Conservation (phyloP, 768 basidiomycete genomes). For the Vararia minispora region DNA sequence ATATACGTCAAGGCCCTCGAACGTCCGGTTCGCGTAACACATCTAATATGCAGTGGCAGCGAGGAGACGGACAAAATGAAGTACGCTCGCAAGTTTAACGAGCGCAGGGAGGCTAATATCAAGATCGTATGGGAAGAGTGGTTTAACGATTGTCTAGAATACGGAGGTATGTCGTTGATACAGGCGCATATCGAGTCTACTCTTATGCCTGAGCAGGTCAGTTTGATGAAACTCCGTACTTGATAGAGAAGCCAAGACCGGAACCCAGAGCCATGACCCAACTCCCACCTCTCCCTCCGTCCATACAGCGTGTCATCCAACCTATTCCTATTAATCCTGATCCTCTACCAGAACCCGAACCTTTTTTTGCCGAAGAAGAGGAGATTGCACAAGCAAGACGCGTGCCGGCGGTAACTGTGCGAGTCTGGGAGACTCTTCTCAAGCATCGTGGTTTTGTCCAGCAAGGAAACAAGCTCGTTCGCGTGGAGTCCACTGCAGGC, state of each 20-base stretch:
- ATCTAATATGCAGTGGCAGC: conserved; percentile 67
- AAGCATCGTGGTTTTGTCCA: conserved; percentile 58
- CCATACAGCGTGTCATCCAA: no score
- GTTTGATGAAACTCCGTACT: conserved; percentile 10
- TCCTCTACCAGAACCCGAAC: no score
- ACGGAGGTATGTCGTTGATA: conserved; percentile 49
- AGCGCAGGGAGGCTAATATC: conserved; percentile 59
- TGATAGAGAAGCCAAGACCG: conserved; percentile 11
- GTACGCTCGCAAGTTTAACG: conserved; percentile 67
- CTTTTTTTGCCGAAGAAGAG: conserved; percentile 31
- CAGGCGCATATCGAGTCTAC: no score
- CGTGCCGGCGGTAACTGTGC: conserved; percentile 49
- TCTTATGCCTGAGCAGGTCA: conserved; percentile 10
- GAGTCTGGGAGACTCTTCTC: conserved; percentile 63
- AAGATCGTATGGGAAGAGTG: conserved; percentile 89
- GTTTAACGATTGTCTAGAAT: conserved; percentile 88
- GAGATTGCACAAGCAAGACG: conserved; percentile 46
- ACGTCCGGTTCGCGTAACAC: conserved; percentile 71
- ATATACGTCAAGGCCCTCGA: conserved; percentile 65
- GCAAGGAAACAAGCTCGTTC: conserved; percentile 43
- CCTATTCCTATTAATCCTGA: no score
- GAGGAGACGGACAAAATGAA: conserved; percentile 65
- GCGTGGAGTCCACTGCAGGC: conserved; percentile 44
- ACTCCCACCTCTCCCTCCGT: not conserved
- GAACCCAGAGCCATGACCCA: conserved; percentile 5